Base-by-base conservation (phyloP, 345 rosid species). In the Abelmoschus esculentus region DNA sequence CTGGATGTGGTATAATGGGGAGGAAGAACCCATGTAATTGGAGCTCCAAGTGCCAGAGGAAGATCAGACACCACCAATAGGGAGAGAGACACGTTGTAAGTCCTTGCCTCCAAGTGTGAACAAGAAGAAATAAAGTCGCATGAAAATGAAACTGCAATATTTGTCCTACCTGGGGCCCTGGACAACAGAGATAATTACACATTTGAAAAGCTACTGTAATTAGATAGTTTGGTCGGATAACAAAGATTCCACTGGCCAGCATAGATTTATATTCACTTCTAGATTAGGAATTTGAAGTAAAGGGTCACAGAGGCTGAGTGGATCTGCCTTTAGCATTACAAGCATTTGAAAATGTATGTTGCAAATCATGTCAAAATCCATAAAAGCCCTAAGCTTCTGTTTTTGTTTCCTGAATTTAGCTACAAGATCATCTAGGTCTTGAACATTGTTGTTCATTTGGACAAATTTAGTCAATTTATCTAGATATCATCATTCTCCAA, bases 11-110 rank as follows among this genome's bases (percentile, higher is more conserved):
- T 66, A 80, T 90, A 93, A 68, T 81, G 81, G 22, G 98, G 93
- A 46, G 98, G 98, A 70, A 93, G 89, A 79, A 90, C 63, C 98
- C 98, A 90, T 73, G 98, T 89, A 70, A 87, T 79, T 61, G 91
- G 92, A 72, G 69, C 81, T 67, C 98, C 98, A 68, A 86, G 98
- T 44, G 92, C 82, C 76, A 93, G 89, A 69, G 97, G 98, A 72
- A 90, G 90, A 80, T 82, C 85, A 72, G 98, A 83, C 74, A 87
- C 87, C 81, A 90, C 97, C 12, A 80, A 79, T 71, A 93, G 65
- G 29, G 78, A 76, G 55, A 81, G 14, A 32, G 90, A 85, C 67
- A 96, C 89, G 77, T 79, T 77, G 67, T 93, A 93, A 57, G 79
- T 67, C 84, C 84, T 90, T 32, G 96, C 81, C 73, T 83, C 81